A percentile compares a stretch with the other conserved stretches of the same genome.
Conservation (phyloP, 129 eudicot genomes). For the Calendula officinalis region DNA sequence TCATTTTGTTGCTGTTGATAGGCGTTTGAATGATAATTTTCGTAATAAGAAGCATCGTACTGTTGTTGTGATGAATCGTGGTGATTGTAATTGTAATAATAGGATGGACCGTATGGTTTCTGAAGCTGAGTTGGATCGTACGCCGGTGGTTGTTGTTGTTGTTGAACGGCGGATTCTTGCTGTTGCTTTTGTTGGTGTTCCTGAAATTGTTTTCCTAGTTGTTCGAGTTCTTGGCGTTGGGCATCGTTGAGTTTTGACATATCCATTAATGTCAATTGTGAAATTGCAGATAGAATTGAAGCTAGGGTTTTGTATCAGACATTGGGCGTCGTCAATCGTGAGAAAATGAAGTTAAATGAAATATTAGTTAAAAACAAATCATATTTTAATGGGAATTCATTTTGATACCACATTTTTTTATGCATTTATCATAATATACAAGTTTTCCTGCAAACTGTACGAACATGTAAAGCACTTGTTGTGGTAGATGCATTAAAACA, state of each 20-base stretch:
- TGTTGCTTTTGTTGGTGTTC: slow-evolving; percentile 32
- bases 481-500: no score
- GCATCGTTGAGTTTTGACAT: slow-evolving; percentile 34
- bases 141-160: slow-evolving; percentile 19
- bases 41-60: slow-evolving; percentile 29
- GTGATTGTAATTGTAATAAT: slow-evolving; percentile 33
- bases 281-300: background rate
- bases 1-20: slow-evolving; percentile 31
- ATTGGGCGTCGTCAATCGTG: background rate
- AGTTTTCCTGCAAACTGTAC: no score
- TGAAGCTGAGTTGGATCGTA: slow-evolving; percentile 24
- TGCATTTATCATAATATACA: no score
- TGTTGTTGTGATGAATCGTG: slow-evolving; percentile 30
- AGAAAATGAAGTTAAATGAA: background rate
- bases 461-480: no score
- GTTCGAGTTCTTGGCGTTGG: slow-evolving; percentile 41
- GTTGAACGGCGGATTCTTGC: slow-evolving; percentile 23
- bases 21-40: slow-evolving; percentile 29
- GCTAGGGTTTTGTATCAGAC: slow-evolving; percentile 17
- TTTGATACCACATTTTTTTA: no score
- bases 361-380: no score
- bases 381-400: no score
- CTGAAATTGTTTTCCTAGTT: slow-evolving; percentile 37
- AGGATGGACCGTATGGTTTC: slow-evolving; percentile 25
- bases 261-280: slow-evolving; percentile 24